A percentile compares a stretch with the other conserved stretches of the same genome.
These are phyloP conservation scores for Pichia sp. DNA, from an alignment of 1,139 yeast species.

Conservation along the genomic window DNA sequence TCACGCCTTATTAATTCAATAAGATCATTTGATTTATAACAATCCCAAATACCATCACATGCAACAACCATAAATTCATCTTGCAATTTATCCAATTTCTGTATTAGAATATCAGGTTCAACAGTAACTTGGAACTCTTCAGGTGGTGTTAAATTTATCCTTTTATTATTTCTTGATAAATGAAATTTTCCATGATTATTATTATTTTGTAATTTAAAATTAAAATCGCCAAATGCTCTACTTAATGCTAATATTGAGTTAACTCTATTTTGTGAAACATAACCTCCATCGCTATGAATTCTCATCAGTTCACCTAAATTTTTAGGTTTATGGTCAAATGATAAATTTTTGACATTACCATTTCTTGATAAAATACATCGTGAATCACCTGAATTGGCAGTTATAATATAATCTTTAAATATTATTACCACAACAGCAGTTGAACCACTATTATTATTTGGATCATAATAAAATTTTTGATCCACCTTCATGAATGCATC, in stretches of 20 bases:
- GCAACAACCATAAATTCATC: constrained; percentile 68
- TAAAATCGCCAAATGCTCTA: constrained; percentile 73
- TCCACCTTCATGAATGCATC: constrained; percentile 56
- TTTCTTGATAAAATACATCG: constrained; percentile 52
- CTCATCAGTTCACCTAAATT: constrained; percentile 70
- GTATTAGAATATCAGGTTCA: constrained; percentile 63
- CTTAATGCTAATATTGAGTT: constrained; percentile 69
- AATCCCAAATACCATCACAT: constrained; percentile 81
- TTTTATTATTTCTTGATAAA: constrained; percentile 24
- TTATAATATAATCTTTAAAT: constrained; percentile 45
- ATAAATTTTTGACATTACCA: constrained; percentile 53
- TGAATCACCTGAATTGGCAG: constrained; percentile 73
- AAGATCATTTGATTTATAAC: constrained; percentile 55
- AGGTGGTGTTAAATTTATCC: constrained; percentile 34
- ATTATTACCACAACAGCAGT: constrained; percentile 58
- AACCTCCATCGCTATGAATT: constrained; percentile 69
- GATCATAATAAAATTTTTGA: constrained; percentile 39
- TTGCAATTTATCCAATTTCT: constrained; percentile 27
- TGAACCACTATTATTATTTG: constrained; percentile 54
- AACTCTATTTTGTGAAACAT: constrained; percentile 60
- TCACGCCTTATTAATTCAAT: constrained; percentile 51
- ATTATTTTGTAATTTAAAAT: constrained; percentile 42
- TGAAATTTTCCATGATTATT: constrained; percentile 26
- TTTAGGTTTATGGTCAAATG: constrained; percentile 73
- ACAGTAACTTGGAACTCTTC: constrained; percentile 50